Evolutionary conservation across 1,284 basidiomycete genomes (phyloP), one percentile per base, ranked within the genome.

Genomic region (Rhodofomes roseus): DNA sequence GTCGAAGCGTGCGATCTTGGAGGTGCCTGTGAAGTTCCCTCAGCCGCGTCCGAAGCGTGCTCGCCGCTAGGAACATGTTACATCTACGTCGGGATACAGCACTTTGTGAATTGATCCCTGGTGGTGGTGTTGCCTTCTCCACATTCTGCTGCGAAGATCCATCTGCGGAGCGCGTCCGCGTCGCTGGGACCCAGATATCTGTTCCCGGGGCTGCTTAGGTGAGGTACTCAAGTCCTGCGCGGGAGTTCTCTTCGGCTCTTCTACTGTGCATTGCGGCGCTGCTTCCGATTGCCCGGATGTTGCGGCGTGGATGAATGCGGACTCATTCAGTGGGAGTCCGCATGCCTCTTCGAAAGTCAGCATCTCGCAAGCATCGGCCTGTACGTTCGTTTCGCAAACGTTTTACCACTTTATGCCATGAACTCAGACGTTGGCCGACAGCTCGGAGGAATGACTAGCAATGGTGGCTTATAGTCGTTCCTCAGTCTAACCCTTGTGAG

Each of bases 11-110:
- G 93, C 92, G 0, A 76, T 88, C 0, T 78, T 96, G 55, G 84
- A 77, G 56, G 82, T 86, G 1, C 94, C 94, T 1, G 78, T 95
- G 6, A 80, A 82, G 62, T 96, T 95, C 75, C 93, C 93, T 1
- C 90, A 89, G 69, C 75, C 77, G 22, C 74, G 78, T 53, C 67
- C 73, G 55, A 80, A 76, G 68, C 78, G 77, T 34, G 64, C 63
- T 4, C 60, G 67, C 37, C 67, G 69, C 41, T 69, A 65, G 23
- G 20, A 29, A 9, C 12, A 16, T 39, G 37, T 39, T 4, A 39
- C 37, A 18, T 39, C 9, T 39, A 16, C 5, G 12, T 39, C 12
- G 37, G 37, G 37, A 16, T 39, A 39, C 12, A 14, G 7, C 37
- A 39, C 51, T 53, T 36, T 4, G 16, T 29, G 44, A 48, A 23